These are phyloP conservation scores for Pogostemon cablin DNA, from an alignment of 257 asterid genomes.

Conservation along the genomic window DNA sequence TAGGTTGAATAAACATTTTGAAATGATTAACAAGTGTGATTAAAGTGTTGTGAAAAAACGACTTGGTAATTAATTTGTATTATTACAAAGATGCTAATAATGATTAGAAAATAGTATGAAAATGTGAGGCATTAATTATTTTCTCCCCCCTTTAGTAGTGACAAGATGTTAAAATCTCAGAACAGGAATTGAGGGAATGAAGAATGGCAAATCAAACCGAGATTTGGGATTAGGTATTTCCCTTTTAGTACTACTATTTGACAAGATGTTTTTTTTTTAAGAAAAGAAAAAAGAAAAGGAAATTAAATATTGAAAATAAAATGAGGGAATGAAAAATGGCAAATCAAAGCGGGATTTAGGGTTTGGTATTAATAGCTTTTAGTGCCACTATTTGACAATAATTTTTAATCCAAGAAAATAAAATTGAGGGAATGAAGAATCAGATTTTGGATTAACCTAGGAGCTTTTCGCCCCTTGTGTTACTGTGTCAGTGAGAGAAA, in stretches of 20 bases:
- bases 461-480: too few relatives aligned
- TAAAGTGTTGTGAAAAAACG: slow-evolving; percentile 20
- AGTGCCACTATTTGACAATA: too few relatives aligned
- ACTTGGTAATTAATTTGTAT: background rate
- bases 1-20: slow-evolving; percentile 29
- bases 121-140: background rate
- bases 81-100: slow-evolving; percentile 2
- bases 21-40: slow-evolving; percentile 29
- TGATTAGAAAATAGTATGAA: slow-evolving; percentile 19
- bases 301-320: background rate
- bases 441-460: too few relatives aligned
- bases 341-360: background rate
- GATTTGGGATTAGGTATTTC: slow-evolving; percentile 10
- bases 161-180: slow-evolving; percentile 17
- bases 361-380: background rate
- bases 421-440: too few relatives aligned
- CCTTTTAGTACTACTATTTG: background rate
- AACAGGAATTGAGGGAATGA: slow-evolving; percentile 18
- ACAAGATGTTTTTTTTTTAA: background rate
- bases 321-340: too few relatives aligned
- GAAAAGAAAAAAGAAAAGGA: background rate
- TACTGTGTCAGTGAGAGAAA: too few relatives aligned
- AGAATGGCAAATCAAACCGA: slow-evolving; percentile 28
- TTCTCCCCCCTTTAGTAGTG: background rate
- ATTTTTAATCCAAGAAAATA: too few relatives aligned